Evolutionary conservation across 192 early-diverging fungal genomes (phyloP), one percentile per base, ranked within the genome.

Genomic region (Chytriomyces hyalinus): DNA sequence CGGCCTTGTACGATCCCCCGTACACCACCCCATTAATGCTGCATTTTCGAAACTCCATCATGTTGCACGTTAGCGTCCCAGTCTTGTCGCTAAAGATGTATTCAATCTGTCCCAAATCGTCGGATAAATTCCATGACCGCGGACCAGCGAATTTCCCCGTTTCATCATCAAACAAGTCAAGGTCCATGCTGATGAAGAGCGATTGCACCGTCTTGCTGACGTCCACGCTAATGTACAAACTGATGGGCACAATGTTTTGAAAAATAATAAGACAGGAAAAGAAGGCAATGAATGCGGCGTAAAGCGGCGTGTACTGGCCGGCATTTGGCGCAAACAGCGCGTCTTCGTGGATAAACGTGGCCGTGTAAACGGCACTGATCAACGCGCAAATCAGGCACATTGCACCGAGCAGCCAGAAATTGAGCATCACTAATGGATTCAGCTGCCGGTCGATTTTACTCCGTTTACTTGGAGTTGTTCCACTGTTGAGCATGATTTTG

Each of bases 1-100:
- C 48, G 43, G 7, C 82, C 80, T 7, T 83, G 62, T 81, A 86
- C 8, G 67, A 61, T 65, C 67, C 78, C 0, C 97, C 97, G 80
- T 99, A 99, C 7, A 92, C 83, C 28, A 89, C 87, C 13, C 96
- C 97, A 73, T 88, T 89, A 79, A 99, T 94, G 0, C 92, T 89
- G 83, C 93, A 96, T 85, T 94, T 94, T 64, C 94, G 94, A 73
- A 98, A 98, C 81, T 96, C 92, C 97, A 98, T 98, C 46, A 94
- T 90, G 77, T 98, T 98, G 75, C 92, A 92, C 7, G 97, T 98
- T 66, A 98, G 84, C 6, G 97, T 97, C 15, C 97, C 97, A 17
- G 97, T 98, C 78, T 98, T 98, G 84, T 98, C 97, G 28, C 92
- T 93, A 78, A 98, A 98, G 1, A 98, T 90, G 80, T 98, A 98